A percentile compares a stretch with the other conserved stretches of the same genome.
Evolutionary conservation across 495 filamentous ascomycete species (phyloP).

Genomic region (Penicillium longicatenatum): DNA sequence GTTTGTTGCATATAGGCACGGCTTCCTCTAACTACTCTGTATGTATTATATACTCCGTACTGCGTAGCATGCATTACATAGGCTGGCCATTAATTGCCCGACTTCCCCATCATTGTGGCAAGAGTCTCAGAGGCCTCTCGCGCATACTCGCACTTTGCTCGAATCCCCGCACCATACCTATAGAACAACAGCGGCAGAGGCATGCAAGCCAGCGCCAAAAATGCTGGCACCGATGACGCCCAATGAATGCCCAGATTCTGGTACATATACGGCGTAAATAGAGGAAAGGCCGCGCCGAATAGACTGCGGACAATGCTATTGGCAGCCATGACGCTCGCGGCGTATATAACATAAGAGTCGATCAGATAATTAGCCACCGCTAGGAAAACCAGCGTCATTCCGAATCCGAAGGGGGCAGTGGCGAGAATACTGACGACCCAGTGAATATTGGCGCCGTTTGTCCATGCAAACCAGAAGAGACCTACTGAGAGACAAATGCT

Average conservation of each 20-base stretch:
- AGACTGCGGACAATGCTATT: slow-evolving; percentile 84
- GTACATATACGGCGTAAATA: slow-evolving; percentile 73
- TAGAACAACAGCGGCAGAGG: slow-evolving; percentile 78
- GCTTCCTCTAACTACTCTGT: no score
- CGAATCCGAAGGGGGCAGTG: slow-evolving; percentile 62
- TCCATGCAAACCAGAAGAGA: slow-evolving; percentile 89
- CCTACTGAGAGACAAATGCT: slow-evolving; percentile 71
- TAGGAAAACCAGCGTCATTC: slow-evolving; percentile 78
- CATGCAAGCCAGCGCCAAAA: slow-evolving; percentile 64
- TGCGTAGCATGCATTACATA: no score
- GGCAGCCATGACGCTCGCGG: slow-evolving; percentile 80
- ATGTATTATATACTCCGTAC: no score
- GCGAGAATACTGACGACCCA: slow-evolving; percentile 83
- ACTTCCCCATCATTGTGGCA: no score
- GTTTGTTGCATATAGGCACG: no score
- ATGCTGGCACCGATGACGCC: slow-evolving; percentile 77
- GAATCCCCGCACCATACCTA: slow-evolving; percentile 49
- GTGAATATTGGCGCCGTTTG: slow-evolving; percentile 65
- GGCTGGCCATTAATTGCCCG: no score
- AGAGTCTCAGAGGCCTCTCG: no score
- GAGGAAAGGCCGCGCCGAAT: slow-evolving; percentile 74
- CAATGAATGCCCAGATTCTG: slow-evolving; percentile 47
- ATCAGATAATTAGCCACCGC: slow-evolving; percentile 84
- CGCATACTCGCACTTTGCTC: slow-evolving; percentile 54
- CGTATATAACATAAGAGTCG: slow-evolving; percentile 84